A percentile compares a stretch with the other conserved stretches of the same genome.
Evolutionary conservation across 495 filamentous ascomycete species (phyloP).

Genomic region (Aspergillus steynii): DNA sequence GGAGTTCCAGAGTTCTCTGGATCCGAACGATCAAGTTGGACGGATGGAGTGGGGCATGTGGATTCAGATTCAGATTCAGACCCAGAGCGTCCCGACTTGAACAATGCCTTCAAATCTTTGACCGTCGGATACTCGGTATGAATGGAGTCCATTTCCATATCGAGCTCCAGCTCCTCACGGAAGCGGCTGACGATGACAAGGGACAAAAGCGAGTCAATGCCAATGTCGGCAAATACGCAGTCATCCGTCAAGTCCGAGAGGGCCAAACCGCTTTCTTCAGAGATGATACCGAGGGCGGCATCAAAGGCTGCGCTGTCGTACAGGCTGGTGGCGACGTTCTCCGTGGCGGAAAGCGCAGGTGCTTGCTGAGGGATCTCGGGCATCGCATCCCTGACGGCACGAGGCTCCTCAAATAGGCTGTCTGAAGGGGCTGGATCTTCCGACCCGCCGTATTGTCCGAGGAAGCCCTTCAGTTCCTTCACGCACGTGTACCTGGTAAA

Average conservation of each 20-base stretch:
- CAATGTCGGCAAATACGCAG: constrained; percentile 42
- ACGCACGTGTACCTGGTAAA: too few species aligned
- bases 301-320: neutral
- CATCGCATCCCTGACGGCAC: neutral
- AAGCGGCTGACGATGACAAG: constrained; percentile 43
- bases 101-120: constrained; percentile 5
- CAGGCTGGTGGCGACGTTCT: neutral
- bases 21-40: neutral
- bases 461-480: too few species aligned
- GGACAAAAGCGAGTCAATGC: constrained; percentile 53
- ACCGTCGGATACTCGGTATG: constrained; percentile 55
- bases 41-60: neutral
- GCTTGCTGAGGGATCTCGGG: neutral
- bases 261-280: constrained; percentile 13
- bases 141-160: constrained; percentile 37
- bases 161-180: constrained; percentile 35
- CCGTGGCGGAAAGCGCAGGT: neutral
- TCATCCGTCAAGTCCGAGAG: constrained; percentile 31
- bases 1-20: neutral
- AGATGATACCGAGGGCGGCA: neutral
- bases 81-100: neutral
- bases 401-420: too few species aligned
- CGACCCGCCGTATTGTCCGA: too few species aligned
- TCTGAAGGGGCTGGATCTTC: too few species aligned
- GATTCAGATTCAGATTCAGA: neutral